Evolutionary conservation across 2,329 filamentous ascomycete species (phyloP).

Genomic region (Cercospora nicotianae): DNA sequence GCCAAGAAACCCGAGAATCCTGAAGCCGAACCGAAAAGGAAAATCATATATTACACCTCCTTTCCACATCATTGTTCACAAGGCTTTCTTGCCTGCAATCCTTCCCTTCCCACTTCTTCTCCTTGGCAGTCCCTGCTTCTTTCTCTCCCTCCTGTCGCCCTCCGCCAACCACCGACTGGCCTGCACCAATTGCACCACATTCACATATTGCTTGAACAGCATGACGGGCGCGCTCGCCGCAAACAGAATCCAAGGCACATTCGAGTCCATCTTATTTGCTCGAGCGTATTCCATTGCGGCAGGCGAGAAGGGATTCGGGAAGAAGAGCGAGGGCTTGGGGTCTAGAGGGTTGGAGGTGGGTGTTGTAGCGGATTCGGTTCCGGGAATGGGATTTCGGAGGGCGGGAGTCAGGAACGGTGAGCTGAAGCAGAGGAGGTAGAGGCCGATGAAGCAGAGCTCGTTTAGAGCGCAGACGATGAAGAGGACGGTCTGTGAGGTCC

Average conservation of each 20-base stretch:
- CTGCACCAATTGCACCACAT: conserved; percentile 89
- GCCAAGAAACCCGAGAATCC: background rate
- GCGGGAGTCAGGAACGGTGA: conserved; percentile 85
- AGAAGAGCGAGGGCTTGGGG: conserved; percentile 67
- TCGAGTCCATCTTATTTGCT: conserved; percentile 74
- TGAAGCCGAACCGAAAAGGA: background rate
- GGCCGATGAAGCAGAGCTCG: conserved; percentile 95
- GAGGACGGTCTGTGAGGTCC: conserved; percentile 67
- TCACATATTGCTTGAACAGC: conserved; percentile 89
- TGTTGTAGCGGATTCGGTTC: conserved; percentile 35
- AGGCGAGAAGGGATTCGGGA: conserved; percentile 84
- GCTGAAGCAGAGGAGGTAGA: conserved; percentile 96
- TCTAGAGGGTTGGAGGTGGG: conserved; percentile 39
- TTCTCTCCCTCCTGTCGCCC: conserved; percentile 61
- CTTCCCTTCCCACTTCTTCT: conserved; percentile 7
- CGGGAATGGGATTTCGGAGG: conserved; percentile 53
- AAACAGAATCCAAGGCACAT: conserved; percentile 74
- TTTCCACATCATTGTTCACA: background rate
- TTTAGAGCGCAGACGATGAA: conserved; percentile 90
- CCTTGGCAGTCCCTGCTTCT: conserved; percentile 30
- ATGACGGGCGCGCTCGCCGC: conserved; percentile 82
- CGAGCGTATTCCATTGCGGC: conserved; percentile 86
- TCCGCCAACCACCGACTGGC: conserved; percentile 90
- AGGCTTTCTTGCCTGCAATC: conserved; percentile 7
- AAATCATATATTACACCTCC: background rate